phyloP scores from a whole-genome alignment of 805 yeast species.

The Monosporozyma aquatica region DNA sequence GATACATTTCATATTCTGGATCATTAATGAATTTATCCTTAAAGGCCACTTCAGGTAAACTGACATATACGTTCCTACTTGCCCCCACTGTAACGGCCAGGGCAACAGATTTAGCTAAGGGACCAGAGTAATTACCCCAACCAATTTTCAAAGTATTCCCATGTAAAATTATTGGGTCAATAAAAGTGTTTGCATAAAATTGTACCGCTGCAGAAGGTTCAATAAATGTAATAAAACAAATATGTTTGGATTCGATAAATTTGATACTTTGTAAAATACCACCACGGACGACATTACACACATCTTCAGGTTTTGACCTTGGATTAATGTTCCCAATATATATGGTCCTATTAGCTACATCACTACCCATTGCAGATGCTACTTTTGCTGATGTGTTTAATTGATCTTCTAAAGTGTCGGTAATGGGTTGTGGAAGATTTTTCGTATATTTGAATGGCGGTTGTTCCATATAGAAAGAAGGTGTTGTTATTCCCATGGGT shows the following conservation, averaged over 20 bases:
- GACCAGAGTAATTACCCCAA: constrained; percentile 66
- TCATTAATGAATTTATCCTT: constrained; percentile 30
- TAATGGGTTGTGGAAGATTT: constrained; percentile 18
- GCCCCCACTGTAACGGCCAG: constrained; percentile 67
- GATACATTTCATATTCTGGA: constrained; percentile 27
- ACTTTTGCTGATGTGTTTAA: constrained; percentile 23
- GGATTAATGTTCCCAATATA: constrained; percentile 61
- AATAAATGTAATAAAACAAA: constrained; percentile 63
- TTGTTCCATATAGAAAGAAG: constrained; percentile 12
- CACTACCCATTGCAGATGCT: constrained; percentile 27
- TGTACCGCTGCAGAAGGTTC: constrained; percentile 57
- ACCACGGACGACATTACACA: constrained; percentile 69
- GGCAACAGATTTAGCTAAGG: constrained; percentile 44
- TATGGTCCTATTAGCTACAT: constrained; percentile 53
- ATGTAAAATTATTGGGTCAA: constrained; percentile 52
- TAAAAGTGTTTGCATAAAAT: constrained; percentile 51
- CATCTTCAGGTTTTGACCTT: constrained; percentile 57
- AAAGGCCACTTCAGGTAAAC: constrained; percentile 39
- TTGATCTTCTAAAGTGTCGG: constrained; percentile 25
- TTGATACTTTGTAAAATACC: constrained; percentile 61
- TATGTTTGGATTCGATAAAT: constrained; percentile 41
- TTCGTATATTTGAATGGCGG: constrained; percentile 10
- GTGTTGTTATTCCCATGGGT: constrained; percentile 1
- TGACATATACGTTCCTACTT: constrained; percentile 68
- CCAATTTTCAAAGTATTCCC: constrained; percentile 56